Percentiles rank a stretch among this genome's conserved stretches.
These are phyloP conservation scores for Vishniacozyma victoriae DNA, from an alignment of 768 basidiomycete species.

Conservation along the genomic window DNA sequence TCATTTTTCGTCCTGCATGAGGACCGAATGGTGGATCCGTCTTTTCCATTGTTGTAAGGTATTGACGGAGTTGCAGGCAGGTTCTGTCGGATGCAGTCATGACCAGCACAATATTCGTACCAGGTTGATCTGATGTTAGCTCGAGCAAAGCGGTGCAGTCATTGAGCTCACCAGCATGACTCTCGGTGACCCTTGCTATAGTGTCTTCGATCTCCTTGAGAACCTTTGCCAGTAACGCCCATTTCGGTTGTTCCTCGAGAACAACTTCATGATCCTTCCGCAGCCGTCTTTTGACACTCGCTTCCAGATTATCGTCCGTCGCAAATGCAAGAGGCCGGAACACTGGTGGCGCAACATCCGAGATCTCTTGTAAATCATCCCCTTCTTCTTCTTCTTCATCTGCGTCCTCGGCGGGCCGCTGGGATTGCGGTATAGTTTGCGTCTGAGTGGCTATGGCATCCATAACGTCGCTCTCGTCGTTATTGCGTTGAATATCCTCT, in stretches of 20 bases:
- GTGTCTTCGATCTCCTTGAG: constrained; percentile 86
- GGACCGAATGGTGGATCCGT: constrained; percentile 35
- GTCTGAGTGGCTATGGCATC: constrained; percentile 36
- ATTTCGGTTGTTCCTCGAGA: constrained; percentile 91
- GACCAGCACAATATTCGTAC: constrained; percentile 71
- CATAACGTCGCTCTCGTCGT: constrained; percentile 35
- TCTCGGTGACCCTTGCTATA: constrained; percentile 25
- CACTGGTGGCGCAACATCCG: constrained; percentile 23
- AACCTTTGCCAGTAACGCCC: constrained; percentile 76
- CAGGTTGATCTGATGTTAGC: constrained; percentile 48
- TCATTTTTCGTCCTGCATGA: constrained; percentile 62
- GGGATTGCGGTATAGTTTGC: constrained; percentile 19
- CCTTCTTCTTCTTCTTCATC: constrained; percentile 23
- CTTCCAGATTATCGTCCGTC: constrained; percentile 21
- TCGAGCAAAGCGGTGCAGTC: neutral
- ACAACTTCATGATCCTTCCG: constrained; percentile 75
- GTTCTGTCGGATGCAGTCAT: constrained; percentile 80
- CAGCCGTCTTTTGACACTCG: constrained; percentile 55
- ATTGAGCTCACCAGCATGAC: constrained; percentile 25
- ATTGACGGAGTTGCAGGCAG: constrained; percentile 69
- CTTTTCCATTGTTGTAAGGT: constrained; percentile 58
- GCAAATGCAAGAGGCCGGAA: constrained; percentile 27
- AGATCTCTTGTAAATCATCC: constrained; percentile 11
- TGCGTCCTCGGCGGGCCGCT: constrained; percentile 1
- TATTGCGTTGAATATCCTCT: constrained; percentile 9